Evolutionary conservation across 2,329 filamentous ascomycete species (phyloP), one percentile per base, ranked within the genome.

Genomic region (Talaromyces marneffei): DNA sequence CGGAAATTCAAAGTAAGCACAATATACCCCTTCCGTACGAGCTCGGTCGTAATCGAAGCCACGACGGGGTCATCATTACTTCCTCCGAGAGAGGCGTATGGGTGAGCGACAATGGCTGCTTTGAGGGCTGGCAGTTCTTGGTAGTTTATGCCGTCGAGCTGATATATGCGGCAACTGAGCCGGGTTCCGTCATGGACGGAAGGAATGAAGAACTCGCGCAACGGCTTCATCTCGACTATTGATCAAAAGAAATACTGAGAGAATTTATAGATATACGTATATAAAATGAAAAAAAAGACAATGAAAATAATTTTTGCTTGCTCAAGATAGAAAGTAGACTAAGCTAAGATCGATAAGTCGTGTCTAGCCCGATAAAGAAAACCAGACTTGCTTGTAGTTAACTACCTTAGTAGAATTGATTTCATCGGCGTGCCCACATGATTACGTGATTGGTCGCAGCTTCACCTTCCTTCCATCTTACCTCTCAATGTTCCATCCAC

Each of bases 1-100:
- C 92, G 84, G 72, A 97, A 97, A 71, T 97, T 97, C 75, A 97
- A 97, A 0, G 91, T 96, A 7, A 83, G 87, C 2, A 97, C 88
- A 1, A 96, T 72, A 69, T 85, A 95, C 1, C 90, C 90, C 57
- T 81, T 77, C 4, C 82, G 78, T n/a, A 96, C 73, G 50, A 96
- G 79, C 62, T 87, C 82, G 1, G 79, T 78, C 0, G 84, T 85
- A 2, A 89, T 76, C 8, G 85, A 79, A n/a, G 84, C 80, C 1
- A 97, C 88, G 0, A 96, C 82, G 0, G 84, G 83, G 71, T 97
- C 92, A 71, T 97, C 90, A 71, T 87, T 94, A 73, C 80, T 87
- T 4, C 93, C 94, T 4, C 94, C 94, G 57, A 97, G 79, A 0
- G 91, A 87, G 35, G 91, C 91, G 71, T 97, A 97, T 0, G 94